Percentiles rank a stretch among this genome's conserved stretches.
Evolutionary conservation across 148 eudicot species (phyloP).

Genomic region (Dysphania ambrosioides): DNA sequence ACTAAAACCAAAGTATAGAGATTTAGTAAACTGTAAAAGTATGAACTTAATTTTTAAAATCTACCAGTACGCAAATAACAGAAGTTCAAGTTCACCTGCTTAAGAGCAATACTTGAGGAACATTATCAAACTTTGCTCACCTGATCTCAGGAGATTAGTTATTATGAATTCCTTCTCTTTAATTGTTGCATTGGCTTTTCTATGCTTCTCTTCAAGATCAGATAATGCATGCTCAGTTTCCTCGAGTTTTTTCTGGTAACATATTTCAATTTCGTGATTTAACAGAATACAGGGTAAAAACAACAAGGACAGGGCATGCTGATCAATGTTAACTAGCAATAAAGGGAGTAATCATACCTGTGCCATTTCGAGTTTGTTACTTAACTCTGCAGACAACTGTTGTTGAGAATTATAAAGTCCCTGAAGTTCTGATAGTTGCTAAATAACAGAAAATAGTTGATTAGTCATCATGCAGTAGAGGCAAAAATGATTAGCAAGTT

Average conservation of each 20-base stretch:
- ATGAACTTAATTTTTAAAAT: not conserved
- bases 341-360: constrained; percentile 53
- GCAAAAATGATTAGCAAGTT: not conserved
- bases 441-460: constrained; percentile 12
- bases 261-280: constrained; percentile 9
- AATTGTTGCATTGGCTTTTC: constrained; percentile 89
- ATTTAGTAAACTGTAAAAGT: too few relatives aligned
- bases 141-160: constrained; percentile 85
- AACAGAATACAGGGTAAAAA: not conserved
- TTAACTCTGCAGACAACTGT: constrained; percentile 65
- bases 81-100: not conserved
- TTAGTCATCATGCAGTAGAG: constrained; percentile 13
- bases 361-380: constrained; percentile 78
- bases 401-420: constrained; percentile 79
- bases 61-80: not conserved
- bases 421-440: constrained; percentile 79
- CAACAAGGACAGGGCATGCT: not conserved
- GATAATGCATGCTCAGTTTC: constrained; percentile 85
- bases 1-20: not conserved
- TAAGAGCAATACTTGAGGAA: not conserved
- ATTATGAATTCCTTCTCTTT: constrained; percentile 93
- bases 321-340: not conserved
- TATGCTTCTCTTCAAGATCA: constrained; percentile 89
- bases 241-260: constrained; percentile 74
- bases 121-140: constrained; percentile 36